phyloP scores from a whole-genome alignment of 2,329 filamentous ascomycete genomes.

The Alternaria atra region DNA sequence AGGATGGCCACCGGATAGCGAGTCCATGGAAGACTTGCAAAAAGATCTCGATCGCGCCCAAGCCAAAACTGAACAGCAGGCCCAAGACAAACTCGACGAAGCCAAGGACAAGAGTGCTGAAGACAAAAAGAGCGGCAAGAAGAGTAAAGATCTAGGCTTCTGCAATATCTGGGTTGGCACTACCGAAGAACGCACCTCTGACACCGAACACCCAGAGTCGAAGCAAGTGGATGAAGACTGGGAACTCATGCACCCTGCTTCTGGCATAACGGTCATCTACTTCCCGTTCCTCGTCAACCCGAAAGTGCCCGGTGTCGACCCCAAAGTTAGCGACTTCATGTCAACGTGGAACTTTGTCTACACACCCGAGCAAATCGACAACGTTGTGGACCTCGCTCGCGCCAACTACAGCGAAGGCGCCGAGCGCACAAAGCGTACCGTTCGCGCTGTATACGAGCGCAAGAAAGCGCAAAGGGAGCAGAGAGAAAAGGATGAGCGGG shows the following conservation, averaged over 20 bases:
- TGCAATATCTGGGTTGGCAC: constrained; percentile 96
- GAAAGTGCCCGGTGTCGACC: constrained; percentile 82
- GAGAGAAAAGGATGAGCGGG: constrained; percentile 54
- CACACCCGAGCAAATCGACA: constrained; percentile 87
- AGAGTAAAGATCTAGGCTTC: constrained; percentile 72
- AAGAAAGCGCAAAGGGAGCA: constrained; percentile 77
- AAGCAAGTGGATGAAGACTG: constrained; percentile 69
- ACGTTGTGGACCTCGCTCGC: constrained; percentile 79
- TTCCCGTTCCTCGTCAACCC: constrained; percentile 88
- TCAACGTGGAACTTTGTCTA: constrained; percentile 99
- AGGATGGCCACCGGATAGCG: constrained; percentile 81
- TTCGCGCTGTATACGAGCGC: constrained; percentile 90
- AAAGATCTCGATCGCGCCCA: constrained; percentile 74
- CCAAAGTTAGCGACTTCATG: constrained; percentile 83
- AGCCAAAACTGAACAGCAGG: constrained; percentile 67
- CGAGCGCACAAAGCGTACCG: constrained; percentile 78
- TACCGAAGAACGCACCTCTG: constrained; percentile 73
- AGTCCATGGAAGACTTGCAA: constrained; percentile 67
- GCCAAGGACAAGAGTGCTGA: constrained; percentile 55
- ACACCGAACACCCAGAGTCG: constrained; percentile 62
- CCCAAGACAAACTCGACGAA: constrained; percentile 69
- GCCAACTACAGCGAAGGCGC: constrained; percentile 88
- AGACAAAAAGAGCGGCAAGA: constrained; percentile 43
- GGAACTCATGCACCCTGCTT: constrained; percentile 75
- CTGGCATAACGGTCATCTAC: constrained; percentile 89